Conservation (phyloP, 345 rosid species). For the Gossypium mustelinum region DNA sequence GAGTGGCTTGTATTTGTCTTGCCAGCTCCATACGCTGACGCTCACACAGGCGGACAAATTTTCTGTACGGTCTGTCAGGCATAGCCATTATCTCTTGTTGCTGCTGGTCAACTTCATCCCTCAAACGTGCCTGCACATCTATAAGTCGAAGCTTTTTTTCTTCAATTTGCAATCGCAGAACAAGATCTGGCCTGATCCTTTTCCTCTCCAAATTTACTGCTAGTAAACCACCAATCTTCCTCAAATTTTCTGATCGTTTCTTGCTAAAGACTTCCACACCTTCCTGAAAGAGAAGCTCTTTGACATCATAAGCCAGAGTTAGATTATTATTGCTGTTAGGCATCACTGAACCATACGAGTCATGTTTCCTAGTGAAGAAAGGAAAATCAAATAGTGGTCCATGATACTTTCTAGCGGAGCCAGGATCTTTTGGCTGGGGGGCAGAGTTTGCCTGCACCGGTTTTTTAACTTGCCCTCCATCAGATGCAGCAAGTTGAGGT, state of each 20-base stretch:
- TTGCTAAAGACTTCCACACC: conserved; percentile 71
- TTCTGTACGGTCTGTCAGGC: conserved; percentile 97
- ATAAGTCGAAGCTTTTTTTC: conserved; percentile 82
- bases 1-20: conserved; percentile 84
- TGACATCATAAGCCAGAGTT: conserved; percentile 77
- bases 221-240: conserved; percentile 72
- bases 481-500: conserved; percentile 46
- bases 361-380: conserved; percentile 92
- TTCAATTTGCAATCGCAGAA: conserved; percentile 92
- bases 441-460: conserved; percentile 50
- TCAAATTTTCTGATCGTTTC: conserved; percentile 74
- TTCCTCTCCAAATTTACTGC: conserved; percentile 91
- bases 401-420: conserved; percentile 86
- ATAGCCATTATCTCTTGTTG: conserved; percentile 98
- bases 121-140: conserved; percentile 75
- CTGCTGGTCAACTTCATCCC: conserved; percentile 89
- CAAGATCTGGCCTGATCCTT: conserved; percentile 98
- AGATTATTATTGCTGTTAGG: conserved; percentile 74
- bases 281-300: conserved; percentile 89
- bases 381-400: conserved; percentile 99
- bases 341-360: conserved; percentile 70
- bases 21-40: conserved; percentile 90
- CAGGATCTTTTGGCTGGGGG: conserved; percentile 56
- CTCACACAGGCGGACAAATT: conserved; percentile 95
- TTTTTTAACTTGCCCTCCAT: conserved; percentile 62